A percentile compares a stretch with the other conserved stretches of the same genome.
Conservation (phyloP, 371 early-diverging fungal species). For the Circinella minor region DNA sequence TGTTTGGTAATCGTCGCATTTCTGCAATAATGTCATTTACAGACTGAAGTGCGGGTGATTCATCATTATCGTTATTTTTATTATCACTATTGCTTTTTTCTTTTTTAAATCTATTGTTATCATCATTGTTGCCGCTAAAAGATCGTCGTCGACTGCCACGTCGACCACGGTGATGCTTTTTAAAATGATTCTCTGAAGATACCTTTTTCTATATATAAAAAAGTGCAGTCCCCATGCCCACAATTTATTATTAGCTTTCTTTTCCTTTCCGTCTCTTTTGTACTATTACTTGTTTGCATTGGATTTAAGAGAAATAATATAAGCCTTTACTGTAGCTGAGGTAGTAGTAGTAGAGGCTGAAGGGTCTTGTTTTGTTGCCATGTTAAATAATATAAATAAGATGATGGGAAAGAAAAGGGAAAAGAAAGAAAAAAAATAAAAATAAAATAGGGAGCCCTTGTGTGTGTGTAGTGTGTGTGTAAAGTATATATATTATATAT, state of each 20-base stretch:
- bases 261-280: too few relatives aligned
- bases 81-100: slow-evolving; percentile 3
- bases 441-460: too few relatives aligned
- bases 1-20: slow-evolving; percentile 30
- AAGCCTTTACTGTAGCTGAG: too few relatives aligned
- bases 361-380: not conserved
- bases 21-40: slow-evolving; percentile 46
- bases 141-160: slow-evolving; percentile 28
- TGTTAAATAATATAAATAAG: not conserved
- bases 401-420: not conserved
- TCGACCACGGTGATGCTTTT: slow-evolving; percentile 23
- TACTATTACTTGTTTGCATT: too few relatives aligned
- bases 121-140: not conserved
- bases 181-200: not conserved
- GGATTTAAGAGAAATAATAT: too few relatives aligned
- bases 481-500: too few relatives aligned
- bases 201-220: not conserved
- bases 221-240: too few relatives aligned
- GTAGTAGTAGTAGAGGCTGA: too few relatives aligned
- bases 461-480: not conserved
- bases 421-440: not conserved
- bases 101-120: too few relatives aligned
- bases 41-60: slow-evolving; percentile 42
- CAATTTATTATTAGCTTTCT: too few relatives aligned
- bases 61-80: slow-evolving; percentile 12